These are phyloP conservation scores for Trichosanthes truncata DNA, from an alignment of 306 rosid species.

Conservation along the genomic window DNA sequence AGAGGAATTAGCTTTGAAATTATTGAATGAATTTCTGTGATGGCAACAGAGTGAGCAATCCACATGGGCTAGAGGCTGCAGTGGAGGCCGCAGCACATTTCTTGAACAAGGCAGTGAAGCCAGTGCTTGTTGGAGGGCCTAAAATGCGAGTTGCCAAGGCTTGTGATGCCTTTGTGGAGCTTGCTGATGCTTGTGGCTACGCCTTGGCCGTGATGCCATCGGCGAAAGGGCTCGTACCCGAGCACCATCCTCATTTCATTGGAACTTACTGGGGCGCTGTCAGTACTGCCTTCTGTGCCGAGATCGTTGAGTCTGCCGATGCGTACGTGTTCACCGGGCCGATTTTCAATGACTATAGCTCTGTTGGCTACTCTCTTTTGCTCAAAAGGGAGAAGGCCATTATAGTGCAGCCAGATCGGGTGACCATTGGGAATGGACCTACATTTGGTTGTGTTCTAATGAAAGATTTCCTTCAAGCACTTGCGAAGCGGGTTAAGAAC, in stretches of 20 bases:
- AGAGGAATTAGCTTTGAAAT: background rate
- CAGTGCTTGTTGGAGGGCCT: slow-evolving; percentile 62
- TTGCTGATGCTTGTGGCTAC: slow-evolving; percentile 47
- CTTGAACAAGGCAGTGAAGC: slow-evolving; percentile 60
- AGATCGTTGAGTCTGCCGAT: slow-evolving; percentile 53
- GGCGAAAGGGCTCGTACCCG: slow-evolving; percentile 49
- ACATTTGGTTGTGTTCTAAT: slow-evolving; percentile 50
- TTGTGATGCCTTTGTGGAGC: slow-evolving; percentile 25
- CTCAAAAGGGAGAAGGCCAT: slow-evolving; percentile 56
- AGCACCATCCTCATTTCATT: slow-evolving; percentile 44
- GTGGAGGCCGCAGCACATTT: slow-evolving; percentile 52
- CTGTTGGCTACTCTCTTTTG: slow-evolving; percentile 58
- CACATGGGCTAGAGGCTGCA: slow-evolving; percentile 43
- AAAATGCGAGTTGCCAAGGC: slow-evolving; percentile 54
- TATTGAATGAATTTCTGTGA: background rate
- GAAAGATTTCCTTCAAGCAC: slow-evolving; percentile 48
- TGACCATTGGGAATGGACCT: slow-evolving; percentile 42
- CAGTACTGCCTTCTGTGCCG: slow-evolving; percentile 51
- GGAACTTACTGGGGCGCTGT: slow-evolving; percentile 70
- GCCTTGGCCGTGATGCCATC: slow-evolving; percentile 52
- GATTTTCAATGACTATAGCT: slow-evolving; percentile 56
- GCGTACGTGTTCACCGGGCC: slow-evolving; percentile 58
- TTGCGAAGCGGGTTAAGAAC: slow-evolving; percentile 24
- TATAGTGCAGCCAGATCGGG: slow-evolving; percentile 46
- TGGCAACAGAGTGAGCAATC: slow-evolving; percentile 35